These are phyloP conservation scores for Globisporangium radiosum DNA, from an alignment of 352 stramenopile species.

Conservation along the genomic window DNA sequence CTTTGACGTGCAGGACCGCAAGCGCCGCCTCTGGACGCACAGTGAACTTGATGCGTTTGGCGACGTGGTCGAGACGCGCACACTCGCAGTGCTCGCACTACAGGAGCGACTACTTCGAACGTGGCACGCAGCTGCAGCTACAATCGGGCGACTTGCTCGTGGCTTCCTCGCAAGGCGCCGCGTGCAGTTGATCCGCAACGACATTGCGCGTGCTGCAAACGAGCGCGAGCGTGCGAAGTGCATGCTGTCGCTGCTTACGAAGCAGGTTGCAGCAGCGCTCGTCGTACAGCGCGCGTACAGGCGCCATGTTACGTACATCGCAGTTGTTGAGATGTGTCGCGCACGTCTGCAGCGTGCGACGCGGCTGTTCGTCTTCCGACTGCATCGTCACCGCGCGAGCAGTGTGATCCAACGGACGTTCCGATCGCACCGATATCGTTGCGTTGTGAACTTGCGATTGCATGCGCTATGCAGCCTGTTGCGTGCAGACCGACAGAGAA, in stretches of 20 bases:
- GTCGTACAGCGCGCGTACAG: conserved; percentile 33
- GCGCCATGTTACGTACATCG: conserved; percentile 15
- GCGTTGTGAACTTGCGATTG: conserved; percentile 19
- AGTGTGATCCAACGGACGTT: conserved; percentile 28
- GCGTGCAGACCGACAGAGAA: conserved; percentile 15
- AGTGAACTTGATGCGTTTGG: conserved; percentile 37
- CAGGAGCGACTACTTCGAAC: conserved; percentile 31
- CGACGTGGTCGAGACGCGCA: conserved; percentile 28
- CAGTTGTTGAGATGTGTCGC: conserved; percentile 19
- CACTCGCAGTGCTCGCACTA: conserved; percentile 19
- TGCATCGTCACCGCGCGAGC: conserved; percentile 19
- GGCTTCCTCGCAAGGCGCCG: conserved; percentile 28
- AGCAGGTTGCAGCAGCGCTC: conserved; percentile 19
- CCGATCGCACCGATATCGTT: conserved; percentile 28
- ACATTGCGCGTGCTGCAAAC: conserved; percentile 20
- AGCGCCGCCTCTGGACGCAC: conserved; percentile 37
- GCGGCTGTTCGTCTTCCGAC: conserved; percentile 29
- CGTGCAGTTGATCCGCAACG: conserved; percentile 22
- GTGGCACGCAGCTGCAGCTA: conserved; percentile 34
- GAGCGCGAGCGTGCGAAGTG: conserved; percentile 9
- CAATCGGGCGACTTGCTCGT: conserved; percentile 29
- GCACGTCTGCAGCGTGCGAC: conserved; percentile 21
- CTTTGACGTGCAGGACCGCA: conserved; percentile 27
- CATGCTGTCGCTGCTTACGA: conserved; percentile 11
- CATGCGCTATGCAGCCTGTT: conserved; percentile 25